A percentile compares a stretch with the other conserved stretches of the same genome.
phyloP scores from a whole-genome alignment of 2,329 filamentous ascomycete species.

The Chalara sp. region DNA sequence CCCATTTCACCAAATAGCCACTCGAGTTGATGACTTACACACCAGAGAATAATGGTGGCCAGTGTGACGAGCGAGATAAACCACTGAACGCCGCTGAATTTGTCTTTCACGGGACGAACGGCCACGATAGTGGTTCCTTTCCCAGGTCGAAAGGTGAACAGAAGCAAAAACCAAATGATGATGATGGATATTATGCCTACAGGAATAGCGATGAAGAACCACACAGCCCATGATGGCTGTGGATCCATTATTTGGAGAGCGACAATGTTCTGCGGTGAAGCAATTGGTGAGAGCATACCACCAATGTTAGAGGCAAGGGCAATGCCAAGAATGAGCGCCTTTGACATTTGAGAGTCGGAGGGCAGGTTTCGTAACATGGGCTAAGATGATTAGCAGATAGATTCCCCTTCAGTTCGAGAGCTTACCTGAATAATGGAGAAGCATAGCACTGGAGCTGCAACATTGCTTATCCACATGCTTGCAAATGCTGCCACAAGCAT shows the following conservation, averaged over 20 bases:
- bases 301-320: slow-evolving; percentile 93
- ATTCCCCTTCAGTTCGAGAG: background rate
- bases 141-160: slow-evolving; percentile 79
- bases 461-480: slow-evolving; percentile 99
- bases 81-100: slow-evolving; percentile 82
- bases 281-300: slow-evolving; percentile 93
- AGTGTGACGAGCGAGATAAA: slow-evolving; percentile 85
- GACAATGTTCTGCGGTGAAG: slow-evolving; percentile 95
- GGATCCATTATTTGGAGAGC: slow-evolving; percentile 94
- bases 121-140: slow-evolving; percentile 84
- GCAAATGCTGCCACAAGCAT: slow-evolving; percentile 98
- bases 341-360: slow-evolving; percentile 85
- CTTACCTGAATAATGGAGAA: slow-evolving; percentile 91
- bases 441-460: slow-evolving; percentile 92
- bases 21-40: slow-evolving; percentile 83
- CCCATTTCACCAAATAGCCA: slow-evolving; percentile 93
- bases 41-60: slow-evolving; percentile 85
- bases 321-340: slow-evolving; percentile 91
- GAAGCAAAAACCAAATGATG: slow-evolving; percentile 80
- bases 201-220: slow-evolving; percentile 94
- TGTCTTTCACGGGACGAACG: slow-evolving; percentile 83
- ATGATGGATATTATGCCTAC: slow-evolving; percentile 86
- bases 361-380: slow-evolving; percentile 92
- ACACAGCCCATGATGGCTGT: slow-evolving; percentile 84
- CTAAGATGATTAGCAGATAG: slow-evolving; percentile 32